Percentiles rank a stretch among this genome's conserved stretches.
phyloP scores from a whole-genome alignment of 441 rosid species.

The Adansonia grandidieri region DNA sequence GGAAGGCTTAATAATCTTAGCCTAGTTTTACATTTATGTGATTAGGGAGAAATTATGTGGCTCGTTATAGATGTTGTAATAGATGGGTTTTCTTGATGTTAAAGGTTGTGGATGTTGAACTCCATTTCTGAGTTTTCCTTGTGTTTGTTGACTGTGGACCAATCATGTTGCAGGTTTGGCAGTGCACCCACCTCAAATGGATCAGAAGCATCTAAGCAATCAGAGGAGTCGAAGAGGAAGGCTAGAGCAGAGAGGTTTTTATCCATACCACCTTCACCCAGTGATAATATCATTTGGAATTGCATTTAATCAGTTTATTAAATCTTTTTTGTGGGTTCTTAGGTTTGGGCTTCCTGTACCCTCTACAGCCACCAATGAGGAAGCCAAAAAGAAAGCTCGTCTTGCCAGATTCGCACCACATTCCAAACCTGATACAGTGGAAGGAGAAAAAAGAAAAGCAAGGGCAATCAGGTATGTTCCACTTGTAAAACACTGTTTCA shows the following conservation, averaged over 20 bases:
- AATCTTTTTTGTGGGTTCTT: slow-evolving; percentile 16
- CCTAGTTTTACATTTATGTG: neutral
- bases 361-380: slow-evolving; percentile 53
- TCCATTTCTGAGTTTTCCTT: neutral
- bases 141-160: slow-evolving; percentile 24
- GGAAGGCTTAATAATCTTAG: neutral
- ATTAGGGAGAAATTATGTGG: neutral
- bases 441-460: slow-evolving; percentile 84
- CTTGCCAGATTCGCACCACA: slow-evolving; percentile 66
- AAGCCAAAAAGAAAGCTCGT: slow-evolving; percentile 85
- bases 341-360: slow-evolving; percentile 80
- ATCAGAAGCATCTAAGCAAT: slow-evolving; percentile 50
- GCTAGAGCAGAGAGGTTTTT: slow-evolving; percentile 90
- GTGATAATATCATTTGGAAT: slow-evolving; percentile 16
- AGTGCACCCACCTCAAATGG: slow-evolving; percentile 40
- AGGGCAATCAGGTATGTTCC: slow-evolving; percentile 66
- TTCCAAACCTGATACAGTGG: slow-evolving; percentile 50
- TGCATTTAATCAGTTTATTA: slow-evolving; percentile 5
- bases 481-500: neutral
- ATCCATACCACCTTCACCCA: neutral
- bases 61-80: neutral
- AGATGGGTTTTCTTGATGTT: neutral
- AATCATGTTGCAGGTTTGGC: slow-evolving; percentile 56
- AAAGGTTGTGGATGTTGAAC: neutral
- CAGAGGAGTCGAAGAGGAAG: slow-evolving; percentile 85